phyloP scores from a whole-genome alignment of 768 basidiomycete species.

The Suillus variegatus region DNA sequence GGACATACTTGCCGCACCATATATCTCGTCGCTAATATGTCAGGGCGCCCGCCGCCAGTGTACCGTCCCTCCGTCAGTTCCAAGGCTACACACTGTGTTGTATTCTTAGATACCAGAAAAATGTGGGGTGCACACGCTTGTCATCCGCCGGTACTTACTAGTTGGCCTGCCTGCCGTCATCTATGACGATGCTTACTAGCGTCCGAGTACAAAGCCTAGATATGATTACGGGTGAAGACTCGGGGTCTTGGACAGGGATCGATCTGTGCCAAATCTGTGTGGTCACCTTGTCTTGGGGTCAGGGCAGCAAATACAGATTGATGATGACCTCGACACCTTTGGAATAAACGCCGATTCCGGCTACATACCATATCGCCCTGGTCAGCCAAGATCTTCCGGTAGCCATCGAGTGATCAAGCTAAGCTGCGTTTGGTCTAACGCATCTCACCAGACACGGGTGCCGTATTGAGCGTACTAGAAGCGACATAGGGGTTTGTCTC shows the following conservation, averaged over 20 bases:
- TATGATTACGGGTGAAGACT: not conserved
- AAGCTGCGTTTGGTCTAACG: not conserved
- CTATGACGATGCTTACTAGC: not conserved
- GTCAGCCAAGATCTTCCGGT: not conserved
- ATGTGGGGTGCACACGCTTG: not conserved
- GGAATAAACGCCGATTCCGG: constrained; percentile 3
- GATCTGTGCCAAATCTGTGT: not conserved
- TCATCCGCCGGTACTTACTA: not conserved
- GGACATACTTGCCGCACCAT: not conserved
- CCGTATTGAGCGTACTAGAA: not conserved
- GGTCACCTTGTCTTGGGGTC: not conserved
- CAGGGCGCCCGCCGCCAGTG: not conserved
- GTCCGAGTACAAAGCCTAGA: not conserved
- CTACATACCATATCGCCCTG: not conserved
- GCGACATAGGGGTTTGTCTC: not conserved
- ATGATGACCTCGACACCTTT: constrained; percentile 2
- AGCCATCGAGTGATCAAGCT: not conserved
- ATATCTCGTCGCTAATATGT: not conserved
- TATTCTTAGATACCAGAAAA: not conserved
- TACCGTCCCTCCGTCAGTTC: too few species aligned
- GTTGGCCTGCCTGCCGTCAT: not conserved
- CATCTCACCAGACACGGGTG: not conserved
- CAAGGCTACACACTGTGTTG: not conserved
- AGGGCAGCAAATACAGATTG: constrained; percentile 5
- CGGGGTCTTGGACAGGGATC: constrained; percentile 1